Evolutionary conservation across 257 asterid genomes (phyloP).

Genomic region (Fraxinus cuspidata): DNA sequence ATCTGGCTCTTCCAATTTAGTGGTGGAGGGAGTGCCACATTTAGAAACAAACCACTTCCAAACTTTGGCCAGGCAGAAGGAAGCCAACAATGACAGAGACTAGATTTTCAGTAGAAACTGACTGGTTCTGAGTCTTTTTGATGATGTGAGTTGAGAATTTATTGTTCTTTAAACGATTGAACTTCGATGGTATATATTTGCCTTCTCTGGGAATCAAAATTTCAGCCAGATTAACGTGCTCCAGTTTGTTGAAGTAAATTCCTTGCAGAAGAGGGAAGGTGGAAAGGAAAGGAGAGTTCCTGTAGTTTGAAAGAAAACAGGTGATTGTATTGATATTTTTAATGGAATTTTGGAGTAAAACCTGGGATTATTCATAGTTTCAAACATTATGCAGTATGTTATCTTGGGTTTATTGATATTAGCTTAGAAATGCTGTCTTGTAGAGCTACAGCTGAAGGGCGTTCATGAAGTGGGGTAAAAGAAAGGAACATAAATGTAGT

Average conservation of each 20-base stretch:
- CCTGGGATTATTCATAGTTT: too few species aligned
- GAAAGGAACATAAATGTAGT: too few species aligned
- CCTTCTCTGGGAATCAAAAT: neutral
- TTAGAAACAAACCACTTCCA: slow-evolving; percentile 37
- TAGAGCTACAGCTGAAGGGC: too few species aligned
- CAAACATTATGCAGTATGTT: too few species aligned
- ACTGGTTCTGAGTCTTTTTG: slow-evolving; percentile 1
- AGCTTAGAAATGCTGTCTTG: too few species aligned
- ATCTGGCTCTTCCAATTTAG: slow-evolving; percentile 21
- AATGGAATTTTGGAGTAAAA: too few species aligned
- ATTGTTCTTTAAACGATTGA: too few species aligned
- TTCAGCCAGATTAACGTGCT: neutral
- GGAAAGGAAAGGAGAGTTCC: neutral
- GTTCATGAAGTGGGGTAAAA: too few species aligned
- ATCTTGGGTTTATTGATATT: too few species aligned
- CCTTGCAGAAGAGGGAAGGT: neutral
- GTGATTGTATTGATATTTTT: neutral
- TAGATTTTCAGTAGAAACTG: slow-evolving; percentile 24
- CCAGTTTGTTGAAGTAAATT: neutral
- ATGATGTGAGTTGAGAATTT: neutral
- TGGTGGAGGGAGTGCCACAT: slow-evolving; percentile 28
- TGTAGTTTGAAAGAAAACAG: neutral
- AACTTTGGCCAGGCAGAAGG: slow-evolving; percentile 37
- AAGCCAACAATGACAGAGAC: slow-evolving; percentile 39
- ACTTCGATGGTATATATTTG: neutral